These are phyloP conservation scores for Aspergillus fijiensis DNA, from an alignment of 2,329 filamentous ascomycete species.

Conservation along the genomic window DNA sequence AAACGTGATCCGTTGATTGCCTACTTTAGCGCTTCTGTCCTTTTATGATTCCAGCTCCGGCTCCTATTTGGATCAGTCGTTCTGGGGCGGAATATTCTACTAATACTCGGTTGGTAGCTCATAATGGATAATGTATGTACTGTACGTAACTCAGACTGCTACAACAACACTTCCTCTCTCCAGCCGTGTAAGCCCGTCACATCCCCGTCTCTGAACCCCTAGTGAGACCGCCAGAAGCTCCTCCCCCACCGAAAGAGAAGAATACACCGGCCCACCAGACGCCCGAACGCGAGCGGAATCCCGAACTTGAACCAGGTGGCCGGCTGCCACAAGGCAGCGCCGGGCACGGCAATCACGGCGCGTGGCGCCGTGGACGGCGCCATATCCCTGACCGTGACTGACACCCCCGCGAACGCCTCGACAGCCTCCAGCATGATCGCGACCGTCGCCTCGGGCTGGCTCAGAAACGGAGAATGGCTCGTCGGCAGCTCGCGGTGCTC, in stretches of 20 bases:
- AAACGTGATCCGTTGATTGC: neutral
- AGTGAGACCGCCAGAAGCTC: neutral
- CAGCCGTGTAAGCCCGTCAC: no score
- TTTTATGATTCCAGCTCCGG: no score
- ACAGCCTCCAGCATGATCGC: conserved; percentile 41
- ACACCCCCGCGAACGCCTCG: conserved; percentile 24
- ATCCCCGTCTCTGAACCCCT: neutral
- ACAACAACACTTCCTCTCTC: no score
- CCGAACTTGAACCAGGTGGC: neutral
- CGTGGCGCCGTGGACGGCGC: no score
- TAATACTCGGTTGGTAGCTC: no score
- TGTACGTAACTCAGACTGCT: no score
- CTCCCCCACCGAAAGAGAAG: neutral
- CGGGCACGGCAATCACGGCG: neutral
- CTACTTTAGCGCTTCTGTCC: no score
- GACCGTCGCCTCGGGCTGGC: conserved; percentile 44
- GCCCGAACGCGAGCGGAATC: neutral
- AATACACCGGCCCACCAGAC: neutral
- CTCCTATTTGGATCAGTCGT: no score
- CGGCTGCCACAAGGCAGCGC: neutral
- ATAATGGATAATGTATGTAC: no score
- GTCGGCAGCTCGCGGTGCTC: conserved; percentile 44
- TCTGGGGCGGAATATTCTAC: no score
- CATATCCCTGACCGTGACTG: no score
- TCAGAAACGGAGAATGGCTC: conserved; percentile 54